Conservation (phyloP, 2,329 filamentous ascomycete genomes). For the Venturia carpophila region DNA sequence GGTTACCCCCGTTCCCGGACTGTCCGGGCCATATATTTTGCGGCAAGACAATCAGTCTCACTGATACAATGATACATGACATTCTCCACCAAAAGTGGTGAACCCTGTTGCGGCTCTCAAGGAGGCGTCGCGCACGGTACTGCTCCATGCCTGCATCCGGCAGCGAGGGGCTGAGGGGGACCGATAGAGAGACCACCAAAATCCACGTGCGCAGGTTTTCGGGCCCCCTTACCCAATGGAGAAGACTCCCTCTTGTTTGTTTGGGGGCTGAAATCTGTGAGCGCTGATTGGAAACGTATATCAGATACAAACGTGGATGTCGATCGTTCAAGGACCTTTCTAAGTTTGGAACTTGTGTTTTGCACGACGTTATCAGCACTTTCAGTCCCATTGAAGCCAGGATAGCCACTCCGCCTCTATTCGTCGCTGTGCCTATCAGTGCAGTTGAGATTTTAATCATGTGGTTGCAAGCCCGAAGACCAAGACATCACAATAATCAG, state of each 20-base stretch:
- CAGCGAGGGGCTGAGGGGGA: neutral
- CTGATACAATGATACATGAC: constrained; percentile 11
- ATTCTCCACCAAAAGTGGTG: neutral
- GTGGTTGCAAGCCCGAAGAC: neutral
- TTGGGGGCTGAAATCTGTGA: neutral
- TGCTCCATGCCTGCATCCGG: neutral
- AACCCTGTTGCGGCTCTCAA: constrained; percentile 6
- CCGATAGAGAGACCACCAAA: neutral
- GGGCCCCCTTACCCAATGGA: neutral
- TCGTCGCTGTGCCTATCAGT: too few relatives aligned
- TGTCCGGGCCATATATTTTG: neutral
- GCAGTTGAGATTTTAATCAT: neutral
- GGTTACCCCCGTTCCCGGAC: neutral
- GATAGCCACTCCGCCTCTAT: too few relatives aligned
- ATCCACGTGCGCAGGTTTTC: neutral
- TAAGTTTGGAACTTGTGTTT: neutral
- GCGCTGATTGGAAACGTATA: neutral
- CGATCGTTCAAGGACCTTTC: constrained; percentile 6
- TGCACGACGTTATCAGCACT: neutral
- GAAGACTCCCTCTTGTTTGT: neutral
- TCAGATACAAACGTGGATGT: constrained; percentile 5
- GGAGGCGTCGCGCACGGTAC: neutral
- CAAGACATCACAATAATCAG: neutral
- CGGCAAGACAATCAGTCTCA: constrained; percentile 8
- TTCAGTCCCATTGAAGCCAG: too few relatives aligned